A percentile compares a stretch with the other conserved stretches of the same genome.
phyloP scores from a whole-genome alignment of 2,329 filamentous ascomycete genomes.

The Ophiostoma montium region DNA sequence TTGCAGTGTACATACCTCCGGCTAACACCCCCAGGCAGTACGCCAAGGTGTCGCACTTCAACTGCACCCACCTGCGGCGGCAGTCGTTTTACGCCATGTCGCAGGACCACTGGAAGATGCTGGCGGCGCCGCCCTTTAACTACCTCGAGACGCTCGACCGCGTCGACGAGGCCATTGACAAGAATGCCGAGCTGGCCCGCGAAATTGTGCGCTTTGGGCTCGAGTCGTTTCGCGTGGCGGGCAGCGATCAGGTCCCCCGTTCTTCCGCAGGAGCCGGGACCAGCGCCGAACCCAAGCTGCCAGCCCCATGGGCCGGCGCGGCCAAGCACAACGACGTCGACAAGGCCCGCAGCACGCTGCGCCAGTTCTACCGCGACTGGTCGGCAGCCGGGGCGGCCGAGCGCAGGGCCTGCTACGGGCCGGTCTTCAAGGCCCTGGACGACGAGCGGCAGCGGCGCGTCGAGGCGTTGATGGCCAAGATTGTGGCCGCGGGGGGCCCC shows the following conservation, averaged over 20 bases:
- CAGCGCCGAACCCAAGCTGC: slow-evolving; percentile 31
- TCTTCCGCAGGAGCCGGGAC: neutral
- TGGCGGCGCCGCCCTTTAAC: slow-evolving; percentile 69
- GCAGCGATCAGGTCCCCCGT: neutral
- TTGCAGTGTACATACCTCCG: neutral
- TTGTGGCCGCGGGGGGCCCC: slow-evolving; percentile 1
- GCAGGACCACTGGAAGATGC: slow-evolving; percentile 66
- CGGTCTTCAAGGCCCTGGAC: slow-evolving; percentile 53
- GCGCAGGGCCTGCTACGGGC: slow-evolving; percentile 61
- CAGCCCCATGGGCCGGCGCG: slow-evolving; percentile 50
- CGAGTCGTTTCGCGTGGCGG: slow-evolving; percentile 44
- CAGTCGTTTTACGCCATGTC: slow-evolving; percentile 90
- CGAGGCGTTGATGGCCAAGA: slow-evolving; percentile 5
- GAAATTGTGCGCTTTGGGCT: slow-evolving; percentile 60
- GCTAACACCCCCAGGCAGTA: slow-evolving; percentile 50
- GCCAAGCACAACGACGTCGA: slow-evolving; percentile 66
- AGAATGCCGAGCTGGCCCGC: slow-evolving; percentile 71
- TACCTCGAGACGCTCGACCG: slow-evolving; percentile 64
- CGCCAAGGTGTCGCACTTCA: slow-evolving; percentile 70
- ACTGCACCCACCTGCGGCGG: slow-evolving; percentile 77
- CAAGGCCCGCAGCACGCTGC: slow-evolving; percentile 82
- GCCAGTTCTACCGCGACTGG: slow-evolving; percentile 95
- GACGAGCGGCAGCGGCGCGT: slow-evolving; percentile 24
- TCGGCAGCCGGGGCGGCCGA: slow-evolving; percentile 62
- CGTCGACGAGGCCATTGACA: slow-evolving; percentile 78